Evolutionary conservation across 495 filamentous ascomycete genomes (phyloP), one percentile per base, ranked within the genome.

Genomic region (Neohortaea acidophila): DNA sequence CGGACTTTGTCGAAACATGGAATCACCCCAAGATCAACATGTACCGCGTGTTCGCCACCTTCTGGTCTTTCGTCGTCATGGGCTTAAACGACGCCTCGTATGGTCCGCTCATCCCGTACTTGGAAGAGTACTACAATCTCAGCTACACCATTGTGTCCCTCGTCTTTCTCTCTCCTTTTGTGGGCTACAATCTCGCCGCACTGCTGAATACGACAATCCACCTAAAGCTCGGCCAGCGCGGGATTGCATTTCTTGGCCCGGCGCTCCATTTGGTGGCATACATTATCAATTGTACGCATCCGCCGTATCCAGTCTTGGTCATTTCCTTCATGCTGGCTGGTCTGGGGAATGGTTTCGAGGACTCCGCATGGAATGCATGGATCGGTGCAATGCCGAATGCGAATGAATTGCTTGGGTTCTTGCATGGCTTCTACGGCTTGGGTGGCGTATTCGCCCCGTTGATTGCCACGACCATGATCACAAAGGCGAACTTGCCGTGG

Each of bases 11-110:
- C 21, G 59, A 75, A 41, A 57, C 54, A 56, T 91, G 84, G 84
- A 89, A 93, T 48, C 51, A 68, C 20, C 69, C 80, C 2, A 57
- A 63, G 9, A 62, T 64, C 14, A 89, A 86, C 58, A 62, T 75
- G 10, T 73, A 61, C 45, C 70, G 83, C 13, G 65, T 73, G 6
- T 55, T 74, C 20, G 58, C 76, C 2, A 74, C 77, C n/a, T 75
- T 81, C 47, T 81, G 71, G 64, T 63, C 60, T 32, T 89, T 93
- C 49, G 60, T 83, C 11, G 69, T 82, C 4, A 76, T 89, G 72
- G 84, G 84, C 5, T 67, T 72, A 50, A 89, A 83, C 54, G 84
- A 93, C 62, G 79, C 76, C 14, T 78, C 79, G 1, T 79, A 51
- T 33, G 52, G 41, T 11, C 26, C 32, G 33, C 47, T 47, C 21